Evolutionary conservation across 768 basidiomycete species (phyloP).

Genomic region (Tulasnella sp.): DNA sequence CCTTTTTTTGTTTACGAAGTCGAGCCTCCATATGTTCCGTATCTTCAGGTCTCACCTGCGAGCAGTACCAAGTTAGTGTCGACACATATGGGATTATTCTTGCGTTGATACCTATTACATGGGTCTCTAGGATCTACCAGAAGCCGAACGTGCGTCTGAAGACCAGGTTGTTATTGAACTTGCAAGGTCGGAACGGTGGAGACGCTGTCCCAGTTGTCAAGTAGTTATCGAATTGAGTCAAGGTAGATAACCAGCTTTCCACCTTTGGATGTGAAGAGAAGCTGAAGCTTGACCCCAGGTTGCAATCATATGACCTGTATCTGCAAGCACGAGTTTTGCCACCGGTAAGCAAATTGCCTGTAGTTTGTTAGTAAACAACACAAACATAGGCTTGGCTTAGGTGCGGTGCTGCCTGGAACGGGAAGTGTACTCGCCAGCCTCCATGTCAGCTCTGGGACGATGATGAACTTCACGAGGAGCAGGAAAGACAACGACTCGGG

Average conservation of each 20-base stretch:
- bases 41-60: not conserved
- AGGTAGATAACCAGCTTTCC: too few relatives aligned
- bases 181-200: constrained; percentile 3
- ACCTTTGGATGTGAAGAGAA: too few relatives aligned
- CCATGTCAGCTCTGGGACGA: not conserved
- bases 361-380: not conserved
- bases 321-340: constrained; percentile 10
- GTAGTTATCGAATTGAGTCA: constrained; percentile 3
- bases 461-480: not conserved
- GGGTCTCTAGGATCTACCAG: not conserved
- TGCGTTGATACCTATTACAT: not conserved
- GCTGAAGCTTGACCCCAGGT: too few relatives aligned
- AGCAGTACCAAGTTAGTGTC: constrained; percentile 4
- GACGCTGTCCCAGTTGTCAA: constrained; percentile 2
- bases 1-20: not conserved
- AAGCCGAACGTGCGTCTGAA: not conserved
- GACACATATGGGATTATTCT: not conserved
- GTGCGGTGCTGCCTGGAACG: not conserved
- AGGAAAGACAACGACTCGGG: not conserved
- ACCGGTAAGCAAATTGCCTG: not conserved
- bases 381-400: not conserved
- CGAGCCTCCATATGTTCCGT: not conserved
- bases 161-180: not conserved
- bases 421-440: not conserved
- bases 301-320: constrained; percentile 9